phyloP scores from a whole-genome alignment of 106 monocot species.

The Allium fistulosum region DNA sequence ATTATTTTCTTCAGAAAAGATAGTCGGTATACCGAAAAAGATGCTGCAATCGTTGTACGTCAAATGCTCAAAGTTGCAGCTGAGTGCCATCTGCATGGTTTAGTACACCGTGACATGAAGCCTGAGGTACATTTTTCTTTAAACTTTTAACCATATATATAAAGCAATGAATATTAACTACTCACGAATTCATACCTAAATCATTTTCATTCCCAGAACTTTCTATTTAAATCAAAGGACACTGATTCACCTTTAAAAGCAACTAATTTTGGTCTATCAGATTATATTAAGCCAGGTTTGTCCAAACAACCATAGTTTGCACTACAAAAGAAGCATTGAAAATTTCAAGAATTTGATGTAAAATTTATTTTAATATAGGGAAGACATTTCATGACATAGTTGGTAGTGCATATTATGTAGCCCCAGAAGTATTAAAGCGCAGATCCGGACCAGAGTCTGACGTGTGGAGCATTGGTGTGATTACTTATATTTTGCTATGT shows the following conservation, averaged over 20 bases:
- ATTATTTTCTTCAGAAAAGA: slow-evolving; percentile 53
- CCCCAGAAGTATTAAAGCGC: slow-evolving; percentile 85
- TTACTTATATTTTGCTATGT: slow-evolving; percentile 93
- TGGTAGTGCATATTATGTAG: slow-evolving; percentile 98
- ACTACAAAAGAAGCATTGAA: too few relatives aligned
- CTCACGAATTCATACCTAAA: neutral
- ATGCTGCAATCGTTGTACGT: slow-evolving; percentile 81
- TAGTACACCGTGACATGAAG: slow-evolving; percentile 96
- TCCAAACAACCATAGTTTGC: neutral
- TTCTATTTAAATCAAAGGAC: slow-evolving; percentile 80
- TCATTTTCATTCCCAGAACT: slow-evolving; percentile 55
- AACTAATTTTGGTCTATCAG: slow-evolving; percentile 94
- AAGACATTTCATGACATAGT: slow-evolving; percentile 85
- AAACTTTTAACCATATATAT: neutral
- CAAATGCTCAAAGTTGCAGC: slow-evolving; percentile 98
- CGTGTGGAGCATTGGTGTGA: slow-evolving; percentile 99
- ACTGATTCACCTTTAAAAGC: slow-evolving; percentile 83
- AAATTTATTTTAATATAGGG: slow-evolving; percentile 25
- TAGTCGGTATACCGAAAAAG: slow-evolving; percentile 92
- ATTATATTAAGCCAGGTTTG: slow-evolving; percentile 83
- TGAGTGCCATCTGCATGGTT: slow-evolving; percentile 87
- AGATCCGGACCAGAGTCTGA: slow-evolving; percentile 93
- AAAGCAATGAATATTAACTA: neutral
- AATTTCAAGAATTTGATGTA: too few relatives aligned
- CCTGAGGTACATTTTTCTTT: slow-evolving; percentile 58